These are phyloP conservation scores for Chaetomium cochliodes DNA, from an alignment of 495 filamentous ascomycete genomes.

Conservation along the genomic window DNA sequence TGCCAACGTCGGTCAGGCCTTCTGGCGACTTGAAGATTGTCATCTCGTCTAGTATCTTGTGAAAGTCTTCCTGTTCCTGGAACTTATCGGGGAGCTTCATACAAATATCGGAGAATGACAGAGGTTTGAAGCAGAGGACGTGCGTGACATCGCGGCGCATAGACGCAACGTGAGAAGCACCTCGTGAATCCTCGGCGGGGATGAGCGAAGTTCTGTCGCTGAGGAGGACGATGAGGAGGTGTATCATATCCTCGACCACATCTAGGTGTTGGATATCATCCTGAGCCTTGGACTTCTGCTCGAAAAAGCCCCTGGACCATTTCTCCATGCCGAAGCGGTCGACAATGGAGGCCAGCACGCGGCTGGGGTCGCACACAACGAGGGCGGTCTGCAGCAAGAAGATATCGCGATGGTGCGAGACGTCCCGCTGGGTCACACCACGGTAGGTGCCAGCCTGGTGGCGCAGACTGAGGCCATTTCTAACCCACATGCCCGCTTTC, in stretches of 20 bases:
- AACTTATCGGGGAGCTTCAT: constrained; percentile 80
- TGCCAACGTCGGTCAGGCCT: constrained; percentile 86
- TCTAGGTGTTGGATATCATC: constrained; percentile 87
- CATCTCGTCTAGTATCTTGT: constrained; percentile 81
- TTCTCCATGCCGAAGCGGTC: constrained; percentile 85
- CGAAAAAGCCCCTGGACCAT: constrained; percentile 85
- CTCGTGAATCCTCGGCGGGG: constrained; percentile 63
- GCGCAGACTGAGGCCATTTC: constrained; percentile 90
- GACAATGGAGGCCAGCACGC: constrained; percentile 84
- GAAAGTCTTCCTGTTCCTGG: constrained; percentile 75
- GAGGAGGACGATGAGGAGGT: constrained; percentile 84
- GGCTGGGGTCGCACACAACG: constrained; percentile 78
- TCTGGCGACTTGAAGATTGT: constrained; percentile 86
- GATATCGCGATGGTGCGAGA: constrained; percentile 91
- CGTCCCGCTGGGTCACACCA: constrained; percentile 80
- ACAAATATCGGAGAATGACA: constrained; percentile 88
- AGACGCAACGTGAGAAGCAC: constrained; percentile 60
- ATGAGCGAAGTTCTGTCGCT: constrained; percentile 84
- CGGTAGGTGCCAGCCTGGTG: constrained; percentile 94
- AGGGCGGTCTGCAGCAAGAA: constrained; percentile 89
- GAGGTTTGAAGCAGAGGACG: constrained; percentile 90
- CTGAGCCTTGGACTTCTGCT: constrained; percentile 59
- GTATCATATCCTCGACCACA: constrained; percentile 92
- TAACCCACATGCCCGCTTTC: constrained; percentile 97
- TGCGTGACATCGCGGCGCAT: constrained; percentile 90